Conservation (phyloP, 495 filamentous ascomycete species). For the Amniculicola lignicola region DNA sequence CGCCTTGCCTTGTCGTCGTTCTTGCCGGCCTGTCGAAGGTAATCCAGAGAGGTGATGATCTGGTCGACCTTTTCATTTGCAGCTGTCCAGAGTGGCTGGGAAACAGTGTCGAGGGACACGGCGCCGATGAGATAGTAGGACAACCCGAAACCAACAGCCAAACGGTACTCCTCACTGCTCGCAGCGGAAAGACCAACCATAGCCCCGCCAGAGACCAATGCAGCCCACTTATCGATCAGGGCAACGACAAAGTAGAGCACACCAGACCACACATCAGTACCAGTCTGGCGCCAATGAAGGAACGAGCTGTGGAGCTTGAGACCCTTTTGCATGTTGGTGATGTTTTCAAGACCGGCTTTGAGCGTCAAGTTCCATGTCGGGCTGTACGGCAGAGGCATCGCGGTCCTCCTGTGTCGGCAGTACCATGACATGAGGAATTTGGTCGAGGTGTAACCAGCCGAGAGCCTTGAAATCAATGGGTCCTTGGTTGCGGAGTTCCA, state of each 20-base stretch:
- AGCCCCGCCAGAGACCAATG: conserved; percentile 49
- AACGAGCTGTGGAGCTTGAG: conserved; percentile 59
- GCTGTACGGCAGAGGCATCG: conserved; percentile 55
- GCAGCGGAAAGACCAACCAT: conserved; percentile 47
- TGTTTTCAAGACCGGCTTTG: conserved; percentile 54
- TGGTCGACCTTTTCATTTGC: conserved; percentile 38
- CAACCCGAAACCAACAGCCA: conserved; percentile 56
- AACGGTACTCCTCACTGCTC: conserved; percentile 45
- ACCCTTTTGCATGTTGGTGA: conserved; percentile 56
- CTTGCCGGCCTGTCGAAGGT: conserved; percentile 45
- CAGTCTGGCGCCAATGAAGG: conserved; percentile 59
- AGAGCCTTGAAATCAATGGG: conserved; percentile 49
- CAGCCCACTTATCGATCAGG: conserved; percentile 59
- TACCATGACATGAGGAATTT: conserved; percentile 61
- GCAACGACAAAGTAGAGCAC: conserved; percentile 59
- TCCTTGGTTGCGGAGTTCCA: conserved; percentile 47
- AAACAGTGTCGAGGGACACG: conserved; percentile 57
- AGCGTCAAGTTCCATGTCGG: conserved; percentile 62
- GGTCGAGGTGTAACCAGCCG: conserved; percentile 54
- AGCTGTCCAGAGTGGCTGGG: conserved; percentile 48
- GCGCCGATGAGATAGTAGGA: conserved; percentile 60
- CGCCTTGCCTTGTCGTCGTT: conserved; percentile 49
- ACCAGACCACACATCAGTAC: conserved; percentile 56
- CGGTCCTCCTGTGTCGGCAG: conserved; percentile 50
- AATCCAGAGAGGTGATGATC: conserved; percentile 42